A percentile compares a stretch with the other conserved stretches of the same genome.
These are phyloP conservation scores for Lactarius sp. DNA, from an alignment of 768 basidiomycete species.

Conservation along the genomic window DNA sequence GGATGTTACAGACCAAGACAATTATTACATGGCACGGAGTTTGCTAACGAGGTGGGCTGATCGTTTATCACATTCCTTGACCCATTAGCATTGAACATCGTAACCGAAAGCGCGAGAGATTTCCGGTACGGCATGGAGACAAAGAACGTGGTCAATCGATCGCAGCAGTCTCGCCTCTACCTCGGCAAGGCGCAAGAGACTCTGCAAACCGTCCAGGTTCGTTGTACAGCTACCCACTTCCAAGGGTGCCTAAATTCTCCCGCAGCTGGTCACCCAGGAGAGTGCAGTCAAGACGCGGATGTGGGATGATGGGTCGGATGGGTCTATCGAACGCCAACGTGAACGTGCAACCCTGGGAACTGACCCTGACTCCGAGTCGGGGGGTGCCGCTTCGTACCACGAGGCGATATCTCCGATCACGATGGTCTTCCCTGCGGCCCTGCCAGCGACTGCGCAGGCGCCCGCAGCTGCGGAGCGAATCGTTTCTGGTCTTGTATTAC, in stretches of 20 bases:
- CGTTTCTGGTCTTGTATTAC: background rate
- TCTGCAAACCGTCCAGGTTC: slow-evolving; percentile 1
- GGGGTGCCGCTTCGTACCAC: too few species aligned
- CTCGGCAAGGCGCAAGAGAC: slow-evolving; percentile 4
- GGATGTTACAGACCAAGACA: background rate
- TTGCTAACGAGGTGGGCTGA: slow-evolving; percentile 2
- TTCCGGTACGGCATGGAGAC: background rate
- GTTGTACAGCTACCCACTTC: background rate
- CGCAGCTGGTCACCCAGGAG: slow-evolving; percentile 2
- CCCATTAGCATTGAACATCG: background rate
- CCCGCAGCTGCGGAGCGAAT: background rate
- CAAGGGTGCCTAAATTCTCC: background rate
- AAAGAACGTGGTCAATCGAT: background rate
- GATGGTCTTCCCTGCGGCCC: background rate
- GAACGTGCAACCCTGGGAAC: background rate
- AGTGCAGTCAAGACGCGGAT: background rate
- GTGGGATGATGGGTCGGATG: too few species aligned
- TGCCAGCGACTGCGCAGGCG: too few species aligned
- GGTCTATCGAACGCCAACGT: too few species aligned
- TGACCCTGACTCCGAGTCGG: background rate
- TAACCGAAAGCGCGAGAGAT: background rate
- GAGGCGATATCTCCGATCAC: background rate
- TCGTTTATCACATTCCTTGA: too few species aligned
- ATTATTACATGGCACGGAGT: background rate
- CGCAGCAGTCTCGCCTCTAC: slow-evolving; percentile 4